phyloP scores from a whole-genome alignment of 805 yeast genomes.

The Kregervanrija pseudodelftensis region DNA sequence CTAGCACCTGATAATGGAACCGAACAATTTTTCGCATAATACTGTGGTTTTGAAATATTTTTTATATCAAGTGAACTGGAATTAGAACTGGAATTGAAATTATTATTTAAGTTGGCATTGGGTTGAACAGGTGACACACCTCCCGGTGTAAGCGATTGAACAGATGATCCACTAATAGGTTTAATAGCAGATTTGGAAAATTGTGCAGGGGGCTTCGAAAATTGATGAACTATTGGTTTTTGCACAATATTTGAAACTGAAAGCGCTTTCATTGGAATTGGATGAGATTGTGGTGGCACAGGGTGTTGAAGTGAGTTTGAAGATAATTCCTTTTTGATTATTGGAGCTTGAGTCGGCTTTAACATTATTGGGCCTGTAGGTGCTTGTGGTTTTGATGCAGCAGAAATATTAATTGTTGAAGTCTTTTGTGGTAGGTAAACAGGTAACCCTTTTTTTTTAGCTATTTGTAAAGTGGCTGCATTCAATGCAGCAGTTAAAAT shows the following conservation, averaged over 20 bases:
- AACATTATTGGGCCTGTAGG: slow-evolving; percentile 3
- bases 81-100: not conserved
- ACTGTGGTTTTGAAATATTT: slow-evolving; percentile 18
- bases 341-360: slow-evolving; percentile 4
- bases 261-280: slow-evolving; percentile 2
- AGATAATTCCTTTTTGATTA: not conserved
- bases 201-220: slow-evolving; percentile 8
- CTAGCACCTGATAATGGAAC: not conserved
- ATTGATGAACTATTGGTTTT: slow-evolving; percentile 12
- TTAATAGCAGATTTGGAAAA: slow-evolving; percentile 7
- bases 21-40: slow-evolving; percentile 19
- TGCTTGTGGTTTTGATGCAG: slow-evolving; percentile 1
- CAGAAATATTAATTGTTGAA: slow-evolving; percentile 1
- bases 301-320: slow-evolving; percentile 16
- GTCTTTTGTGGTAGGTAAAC: slow-evolving; percentile 13
- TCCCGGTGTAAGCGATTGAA: no score
- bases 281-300: slow-evolving; percentile 13
- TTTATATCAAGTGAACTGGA: not conserved
- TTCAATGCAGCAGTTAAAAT: slow-evolving; percentile 75
- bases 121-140: no score
- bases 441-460: slow-evolving; percentile 43
- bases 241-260: slow-evolving; percentile 5
- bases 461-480: slow-evolving; percentile 61
- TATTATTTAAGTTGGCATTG: no score
- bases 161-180: not conserved